Percentiles rank a stretch among this genome's conserved stretches.
These are phyloP conservation scores for Tricholoma hemisulphureum DNA, from an alignment of 768 basidiomycete species.

Conservation along the genomic window DNA sequence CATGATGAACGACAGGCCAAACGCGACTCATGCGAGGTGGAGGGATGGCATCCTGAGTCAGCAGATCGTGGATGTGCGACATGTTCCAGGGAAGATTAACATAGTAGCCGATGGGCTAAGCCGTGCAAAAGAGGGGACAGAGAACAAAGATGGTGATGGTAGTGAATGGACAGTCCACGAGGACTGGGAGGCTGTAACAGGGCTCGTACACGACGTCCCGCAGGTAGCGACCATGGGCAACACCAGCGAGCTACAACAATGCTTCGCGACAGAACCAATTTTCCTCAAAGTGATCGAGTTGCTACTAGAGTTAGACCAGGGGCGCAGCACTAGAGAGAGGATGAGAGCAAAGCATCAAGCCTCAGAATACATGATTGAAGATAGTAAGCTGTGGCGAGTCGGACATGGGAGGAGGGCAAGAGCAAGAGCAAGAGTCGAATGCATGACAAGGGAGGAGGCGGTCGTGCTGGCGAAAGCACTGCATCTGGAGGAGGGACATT, in stretches of 20 bases:
- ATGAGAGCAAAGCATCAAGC: slow-evolving; percentile 23
- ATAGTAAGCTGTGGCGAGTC: slow-evolving; percentile 27
- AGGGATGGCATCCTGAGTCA: slow-evolving; percentile 29
- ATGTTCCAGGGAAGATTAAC: slow-evolving; percentile 23
- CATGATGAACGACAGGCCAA: slow-evolving; percentile 23
- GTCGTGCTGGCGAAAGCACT: slow-evolving; percentile 15
- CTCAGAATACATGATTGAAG: slow-evolving; percentile 25
- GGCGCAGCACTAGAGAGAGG: slow-evolving; percentile 10
- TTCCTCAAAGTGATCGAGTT: slow-evolving; percentile 19
- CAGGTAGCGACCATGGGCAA: neutral
- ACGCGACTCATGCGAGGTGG: slow-evolving; percentile 30
- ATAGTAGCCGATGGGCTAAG: slow-evolving; percentile 30
- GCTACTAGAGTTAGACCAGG: slow-evolving; percentile 19
- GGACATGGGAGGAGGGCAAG: slow-evolving; percentile 11
- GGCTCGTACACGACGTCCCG: slow-evolving; percentile 21
- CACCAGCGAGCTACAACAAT: slow-evolving; percentile 1
- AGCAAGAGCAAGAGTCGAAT: slow-evolving; percentile 24
- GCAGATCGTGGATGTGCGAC: slow-evolving; percentile 24
- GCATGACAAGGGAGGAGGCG: slow-evolving; percentile 27
- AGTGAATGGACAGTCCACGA: slow-evolving; percentile 29
- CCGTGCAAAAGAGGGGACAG: slow-evolving; percentile 15
- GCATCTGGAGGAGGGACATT: slow-evolving; percentile 30
- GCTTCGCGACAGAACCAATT: slow-evolving; percentile 21
- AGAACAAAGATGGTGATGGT: slow-evolving; percentile 21
- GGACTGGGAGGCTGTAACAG: slow-evolving; percentile 25